These are phyloP conservation scores for Apiospora phragmitis DNA, from an alignment of 2,329 filamentous ascomycete genomes.

Conservation along the genomic window DNA sequence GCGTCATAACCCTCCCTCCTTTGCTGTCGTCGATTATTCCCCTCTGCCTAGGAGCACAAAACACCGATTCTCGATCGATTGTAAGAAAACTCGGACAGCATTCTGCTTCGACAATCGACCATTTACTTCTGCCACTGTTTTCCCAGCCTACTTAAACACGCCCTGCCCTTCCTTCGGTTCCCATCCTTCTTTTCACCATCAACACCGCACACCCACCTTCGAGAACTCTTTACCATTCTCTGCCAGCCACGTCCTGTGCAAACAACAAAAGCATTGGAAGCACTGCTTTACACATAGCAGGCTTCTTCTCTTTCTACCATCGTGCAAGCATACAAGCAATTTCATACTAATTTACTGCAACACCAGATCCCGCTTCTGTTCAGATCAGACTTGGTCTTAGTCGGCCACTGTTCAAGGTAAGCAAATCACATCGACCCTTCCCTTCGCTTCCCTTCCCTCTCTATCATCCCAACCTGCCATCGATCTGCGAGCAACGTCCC, in stretches of 20 bases:
- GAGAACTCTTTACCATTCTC: neutral
- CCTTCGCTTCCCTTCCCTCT: neutral
- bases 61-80: neutral
- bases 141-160: neutral
- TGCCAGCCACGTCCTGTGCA: neutral
- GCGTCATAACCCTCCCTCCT: neutral
- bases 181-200: neutral
- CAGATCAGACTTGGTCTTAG: constrained; percentile 20
- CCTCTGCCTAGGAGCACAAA: neutral
- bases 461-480: constrained; percentile 6
- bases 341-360: constrained; percentile 10
- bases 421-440: constrained; percentile 1
- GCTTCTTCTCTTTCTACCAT: neutral
- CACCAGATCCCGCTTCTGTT: constrained; percentile 25
- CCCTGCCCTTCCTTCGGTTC: neutral
- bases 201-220: neutral
- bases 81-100: neutral
- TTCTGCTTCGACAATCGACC: neutral
- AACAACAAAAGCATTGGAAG: neutral
- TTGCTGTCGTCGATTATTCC: neutral
- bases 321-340: neutral
- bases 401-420: constrained; percentile 29
- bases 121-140: neutral
- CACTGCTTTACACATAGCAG: neutral
- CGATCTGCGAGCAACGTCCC: neutral